Evolutionary conservation across 768 basidiomycete species (phyloP), one percentile per base, ranked within the genome.

Genomic region (Pleurotus tuber-regium): DNA sequence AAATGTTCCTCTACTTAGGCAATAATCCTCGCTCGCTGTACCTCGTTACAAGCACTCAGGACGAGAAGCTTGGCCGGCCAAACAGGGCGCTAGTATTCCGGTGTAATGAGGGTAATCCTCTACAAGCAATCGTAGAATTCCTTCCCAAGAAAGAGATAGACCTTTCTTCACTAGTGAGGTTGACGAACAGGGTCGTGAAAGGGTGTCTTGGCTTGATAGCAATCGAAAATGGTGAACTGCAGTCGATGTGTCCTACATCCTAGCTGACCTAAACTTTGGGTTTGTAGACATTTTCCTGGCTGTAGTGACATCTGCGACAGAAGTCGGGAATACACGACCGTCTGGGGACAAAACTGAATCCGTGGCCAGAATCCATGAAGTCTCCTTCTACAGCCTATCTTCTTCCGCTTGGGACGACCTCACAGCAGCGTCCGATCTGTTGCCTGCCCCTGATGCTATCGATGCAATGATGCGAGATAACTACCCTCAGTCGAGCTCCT

Each of bases 71-170:
- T 38, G 87, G 83, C 14, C 71, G 76, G 48, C 86, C 89, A 16
- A 67, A 67, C 28, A 73, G 79, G 56, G 87, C 77, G 11, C 80
- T 93, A 29, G 77, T 87, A 42, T 91, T 93, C 65, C 86, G 88
- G 42, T 77, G 80, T 19, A 82, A 84, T 18, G 70, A 76, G 52
- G 60, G 66, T 12, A 64, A 66, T 49, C 66, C 80, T 7, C 66
- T 65, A 21, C 88, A 91, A 63, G 88, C 89, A 39, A 80, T 95
- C 36, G 92, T 96, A 19, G 93, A 96, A 67, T 92, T 95, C 60
- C 67, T 95, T 9, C 83, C 79, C 0, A 84, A 83, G 56, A 74
- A 82, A 46, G 78, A 90, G 59, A 78, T 95, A 31, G 83, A 92
- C 61, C 73, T 90, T 35, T 61, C 71, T 21, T 79, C 75, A 53